Conservation (phyloP, 805 yeast genomes). For the Yarrowia yakushimensis region DNA sequence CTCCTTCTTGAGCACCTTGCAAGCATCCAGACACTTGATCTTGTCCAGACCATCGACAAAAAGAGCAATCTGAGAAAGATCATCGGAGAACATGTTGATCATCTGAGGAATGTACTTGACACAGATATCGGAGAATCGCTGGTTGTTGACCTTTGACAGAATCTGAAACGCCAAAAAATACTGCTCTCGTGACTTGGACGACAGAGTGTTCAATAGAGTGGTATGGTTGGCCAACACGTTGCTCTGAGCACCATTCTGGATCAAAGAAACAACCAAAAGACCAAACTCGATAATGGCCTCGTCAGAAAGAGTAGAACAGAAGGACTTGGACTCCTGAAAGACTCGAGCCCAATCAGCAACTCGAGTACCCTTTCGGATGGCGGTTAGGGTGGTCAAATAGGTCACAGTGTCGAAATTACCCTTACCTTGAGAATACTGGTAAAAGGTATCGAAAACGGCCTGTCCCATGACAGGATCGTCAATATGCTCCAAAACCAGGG, state of each 20-base stretch:
- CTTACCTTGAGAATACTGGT: neutral
- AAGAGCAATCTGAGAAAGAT: neutral
- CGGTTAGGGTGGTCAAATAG: slow-evolving; percentile 30
- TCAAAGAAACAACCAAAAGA: neutral
- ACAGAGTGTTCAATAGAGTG: neutral
- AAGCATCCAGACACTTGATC: neutral
- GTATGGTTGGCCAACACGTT: neutral
- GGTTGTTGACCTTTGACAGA: neutral
- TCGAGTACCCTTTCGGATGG: slow-evolving; percentile 41
- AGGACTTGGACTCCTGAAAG: neutral
- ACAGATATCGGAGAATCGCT: neutral
- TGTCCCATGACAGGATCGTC: neutral
- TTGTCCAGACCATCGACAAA: neutral
- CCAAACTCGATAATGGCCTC: neutral
- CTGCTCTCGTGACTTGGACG: neutral
- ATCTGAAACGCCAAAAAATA: neutral
- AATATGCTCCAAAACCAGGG: neutral
- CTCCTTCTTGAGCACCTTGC: neutral
- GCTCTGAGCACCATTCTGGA: neutral
- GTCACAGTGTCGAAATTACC: slow-evolving; percentile 23
- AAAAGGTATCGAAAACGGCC: slow-evolving; percentile 25
- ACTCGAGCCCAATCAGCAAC: slow-evolving; percentile 36
- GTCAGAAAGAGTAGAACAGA: neutral
- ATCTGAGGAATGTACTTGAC: neutral
- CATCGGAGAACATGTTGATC: neutral